Evolutionary conservation across 2,329 filamentous ascomycete genomes (phyloP).

Genomic region (Magnaporthales sp.): DNA sequence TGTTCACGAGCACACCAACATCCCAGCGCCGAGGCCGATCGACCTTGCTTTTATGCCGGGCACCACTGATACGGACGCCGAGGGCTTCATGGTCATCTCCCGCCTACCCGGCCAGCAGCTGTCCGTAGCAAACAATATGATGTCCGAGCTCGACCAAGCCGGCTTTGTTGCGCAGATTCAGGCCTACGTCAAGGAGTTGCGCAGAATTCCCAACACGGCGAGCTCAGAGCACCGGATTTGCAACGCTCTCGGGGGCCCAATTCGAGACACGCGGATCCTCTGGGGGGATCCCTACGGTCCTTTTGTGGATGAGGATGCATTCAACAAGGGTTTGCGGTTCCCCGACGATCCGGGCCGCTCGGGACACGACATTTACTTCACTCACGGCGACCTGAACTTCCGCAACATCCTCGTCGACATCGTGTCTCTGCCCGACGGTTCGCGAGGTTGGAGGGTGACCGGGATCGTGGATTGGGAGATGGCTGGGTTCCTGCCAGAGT

Average conservation of each 20-base stretch:
- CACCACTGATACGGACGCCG: background rate
- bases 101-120: conserved; percentile 13
- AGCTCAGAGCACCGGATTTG: conserved; percentile 16
- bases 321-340: conserved; percentile 20
- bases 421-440: conserved; percentile 13
- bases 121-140: background rate
- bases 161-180: conserved; percentile 16
- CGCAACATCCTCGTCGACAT: conserved; percentile 23
- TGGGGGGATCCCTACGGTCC: conserved; percentile 15
- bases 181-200: conserved; percentile 18
- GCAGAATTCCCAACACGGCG: conserved; percentile 14
- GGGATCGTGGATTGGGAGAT: conserved; percentile 22
- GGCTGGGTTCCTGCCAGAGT: conserved; percentile 19
- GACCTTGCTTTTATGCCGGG: conserved; percentile 13
- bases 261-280: conserved; percentile 19
- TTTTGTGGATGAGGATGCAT: conserved; percentile 21
- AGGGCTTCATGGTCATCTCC: conserved; percentile 15
- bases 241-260: conserved; percentile 19
- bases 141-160: conserved; percentile 17
- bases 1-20: conserved; percentile 16
- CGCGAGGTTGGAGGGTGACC: conserved; percentile 15
- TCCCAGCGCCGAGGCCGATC: conserved; percentile 17
- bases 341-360: conserved; percentile 20
- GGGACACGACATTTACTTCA: conserved; percentile 21
- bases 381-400: conserved; percentile 23